These are phyloP conservation scores for Dalbergia cochinchinensis DNA, from an alignment of 306 rosid genomes.

Conservation along the genomic window DNA sequence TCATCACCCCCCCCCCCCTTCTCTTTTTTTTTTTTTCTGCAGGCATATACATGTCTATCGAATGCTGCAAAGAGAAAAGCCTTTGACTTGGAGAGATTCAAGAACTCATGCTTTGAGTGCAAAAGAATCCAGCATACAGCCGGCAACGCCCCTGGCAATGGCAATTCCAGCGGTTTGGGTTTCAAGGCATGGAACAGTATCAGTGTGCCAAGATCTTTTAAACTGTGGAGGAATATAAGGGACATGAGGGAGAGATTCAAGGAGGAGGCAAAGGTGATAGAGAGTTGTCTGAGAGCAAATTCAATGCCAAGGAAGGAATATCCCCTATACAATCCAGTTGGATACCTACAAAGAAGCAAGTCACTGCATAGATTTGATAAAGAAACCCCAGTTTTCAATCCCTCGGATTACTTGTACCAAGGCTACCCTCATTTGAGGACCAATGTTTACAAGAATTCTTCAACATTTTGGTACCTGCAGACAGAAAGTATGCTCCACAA, in stretches of 20 bases:
- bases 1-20: too few relatives aligned
- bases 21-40: constrained; percentile 25
- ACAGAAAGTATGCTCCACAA: constrained; percentile 51
- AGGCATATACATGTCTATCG: constrained; percentile 84
- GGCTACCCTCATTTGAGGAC: constrained; percentile 80
- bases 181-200: constrained; percentile 52
- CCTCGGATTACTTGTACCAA: constrained; percentile 66
- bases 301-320: constrained; percentile 59
- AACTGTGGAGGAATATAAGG: constrained; percentile 58
- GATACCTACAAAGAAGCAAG: constrained; percentile 46
- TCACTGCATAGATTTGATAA: constrained; percentile 51
- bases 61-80: constrained; percentile 69
- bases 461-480: constrained; percentile 62
- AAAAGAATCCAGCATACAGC: constrained; percentile 60
- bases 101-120: constrained; percentile 79
- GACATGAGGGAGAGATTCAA: constrained; percentile 73
- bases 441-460: constrained; percentile 51
- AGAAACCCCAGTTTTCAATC: constrained; percentile 84
- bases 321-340: constrained; percentile 50
- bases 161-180: constrained; percentile 48
- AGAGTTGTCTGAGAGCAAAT: constrained; percentile 67
- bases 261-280: constrained; percentile 80
- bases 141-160: constrained; percentile 42
- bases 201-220: constrained; percentile 57
- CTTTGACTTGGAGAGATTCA: constrained; percentile 73